Evolutionary conservation across 2,329 filamentous ascomycete genomes (phyloP).

Genomic region (Diaporthe sp.): DNA sequence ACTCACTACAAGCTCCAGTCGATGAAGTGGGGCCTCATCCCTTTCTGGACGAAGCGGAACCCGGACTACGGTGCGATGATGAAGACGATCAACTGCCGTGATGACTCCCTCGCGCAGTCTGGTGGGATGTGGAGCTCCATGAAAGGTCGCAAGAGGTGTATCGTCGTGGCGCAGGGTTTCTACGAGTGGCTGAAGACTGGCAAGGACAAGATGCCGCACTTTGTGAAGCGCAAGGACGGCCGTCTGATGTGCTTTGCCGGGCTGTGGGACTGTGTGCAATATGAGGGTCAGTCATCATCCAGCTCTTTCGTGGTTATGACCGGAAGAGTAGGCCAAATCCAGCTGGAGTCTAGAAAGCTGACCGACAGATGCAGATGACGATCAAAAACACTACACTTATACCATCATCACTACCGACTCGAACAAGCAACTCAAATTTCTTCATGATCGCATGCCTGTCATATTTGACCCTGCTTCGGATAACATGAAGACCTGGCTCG

Average conservation of each 20-base stretch:
- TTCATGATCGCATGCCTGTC: conserved; percentile 97
- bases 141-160: conserved; percentile 89
- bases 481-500: conserved; percentile 80
- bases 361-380: conserved; percentile 57
- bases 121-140: conserved; percentile 92
- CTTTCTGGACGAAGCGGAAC: conserved; percentile 90
- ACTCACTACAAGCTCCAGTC: conserved; percentile 84
- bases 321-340: neutral
- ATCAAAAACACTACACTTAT: conserved; percentile 85
- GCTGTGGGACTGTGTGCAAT: conserved; percentile 89
- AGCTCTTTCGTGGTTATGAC: neutral
- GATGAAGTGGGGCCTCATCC: conserved; percentile 97
- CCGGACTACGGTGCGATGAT: conserved; percentile 83
- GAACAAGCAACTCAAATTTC: conserved; percentile 84
- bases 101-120: conserved; percentile 82
- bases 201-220: conserved; percentile 89
- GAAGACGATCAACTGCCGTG: conserved; percentile 95
- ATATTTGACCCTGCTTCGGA: conserved; percentile 84
- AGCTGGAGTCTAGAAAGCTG: neutral
- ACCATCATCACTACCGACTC: conserved; percentile 93
- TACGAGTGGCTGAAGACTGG: conserved; percentile 94
- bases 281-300: conserved; percentile 69
- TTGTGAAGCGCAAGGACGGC: conserved; percentile 83
- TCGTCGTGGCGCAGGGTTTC: conserved; percentile 91
- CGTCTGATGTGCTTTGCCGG: conserved; percentile 90